These are phyloP conservation scores for Cordyceps militaris DNA, from an alignment of 2,329 filamentous ascomycete species.

Conservation along the genomic window DNA sequence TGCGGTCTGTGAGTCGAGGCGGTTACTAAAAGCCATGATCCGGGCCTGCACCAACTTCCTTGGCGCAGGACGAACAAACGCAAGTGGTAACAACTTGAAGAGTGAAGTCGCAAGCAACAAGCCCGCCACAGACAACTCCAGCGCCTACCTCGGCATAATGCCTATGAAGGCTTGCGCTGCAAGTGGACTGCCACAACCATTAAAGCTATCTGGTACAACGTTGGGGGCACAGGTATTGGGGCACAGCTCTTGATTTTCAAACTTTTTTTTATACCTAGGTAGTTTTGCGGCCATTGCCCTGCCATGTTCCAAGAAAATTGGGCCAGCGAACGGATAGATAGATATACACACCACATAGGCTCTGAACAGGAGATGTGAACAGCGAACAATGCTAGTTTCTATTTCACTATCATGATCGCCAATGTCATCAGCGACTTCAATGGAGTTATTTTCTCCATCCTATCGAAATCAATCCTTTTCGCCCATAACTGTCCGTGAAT, in stretches of 20 bases:
- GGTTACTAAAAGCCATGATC: neutral
- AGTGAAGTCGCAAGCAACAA: neutral
- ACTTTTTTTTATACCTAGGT: constrained; percentile 14
- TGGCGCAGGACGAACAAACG: neutral
- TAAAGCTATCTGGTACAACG: neutral
- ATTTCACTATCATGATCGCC: constrained; percentile 39
- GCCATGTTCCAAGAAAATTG: neutral
- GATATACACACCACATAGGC: neutral
- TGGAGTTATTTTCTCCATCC: constrained; percentile 35
- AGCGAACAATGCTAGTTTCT: constrained; percentile 32
- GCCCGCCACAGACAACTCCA: neutral
- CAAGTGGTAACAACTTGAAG: too few species aligned
- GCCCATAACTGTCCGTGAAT: constrained; percentile 50
- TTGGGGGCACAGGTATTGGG: neutral
- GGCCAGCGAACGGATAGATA: neutral
- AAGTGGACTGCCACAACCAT: neutral
- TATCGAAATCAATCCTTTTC: constrained; percentile 52
- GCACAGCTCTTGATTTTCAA: constrained; percentile 13
- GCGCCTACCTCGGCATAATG: neutral
- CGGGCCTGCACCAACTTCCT: neutral
- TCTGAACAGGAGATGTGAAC: constrained; percentile 13
- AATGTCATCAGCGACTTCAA: constrained; percentile 39
- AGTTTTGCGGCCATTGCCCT: constrained; percentile 13
- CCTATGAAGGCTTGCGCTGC: neutral
- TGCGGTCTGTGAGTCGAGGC: constrained; percentile 13